Evolutionary conservation across 2,329 filamentous ascomycete species (phyloP).

Genomic region (Nectriaceae sp.): DNA sequence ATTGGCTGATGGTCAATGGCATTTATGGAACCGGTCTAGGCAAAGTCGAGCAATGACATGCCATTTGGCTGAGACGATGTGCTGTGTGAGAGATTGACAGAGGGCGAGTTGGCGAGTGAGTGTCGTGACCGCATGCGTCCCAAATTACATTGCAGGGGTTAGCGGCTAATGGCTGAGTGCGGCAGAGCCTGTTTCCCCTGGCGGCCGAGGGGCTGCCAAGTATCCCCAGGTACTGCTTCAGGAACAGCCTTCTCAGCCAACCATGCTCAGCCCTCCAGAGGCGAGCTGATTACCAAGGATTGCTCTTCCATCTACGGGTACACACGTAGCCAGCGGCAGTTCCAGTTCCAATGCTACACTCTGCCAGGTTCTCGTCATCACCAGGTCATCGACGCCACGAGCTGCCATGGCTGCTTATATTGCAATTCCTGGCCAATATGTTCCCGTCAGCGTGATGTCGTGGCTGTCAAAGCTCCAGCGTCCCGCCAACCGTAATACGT

Average conservation of each 20-base stretch:
- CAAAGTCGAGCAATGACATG: neutral
- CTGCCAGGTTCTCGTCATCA: neutral
- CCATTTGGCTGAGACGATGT: neutral
- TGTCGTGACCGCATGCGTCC: neutral
- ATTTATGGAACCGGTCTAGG: neutral
- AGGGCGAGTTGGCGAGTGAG: neutral
- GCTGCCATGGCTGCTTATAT: neutral
- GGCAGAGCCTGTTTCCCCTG: neutral
- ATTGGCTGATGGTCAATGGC: slow-evolving; percentile 9
- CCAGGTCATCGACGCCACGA: neutral
- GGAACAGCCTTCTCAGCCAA: too few relatives aligned
- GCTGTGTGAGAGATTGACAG: neutral
- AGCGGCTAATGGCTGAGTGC: neutral
- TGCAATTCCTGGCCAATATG: neutral
- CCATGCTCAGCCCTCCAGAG: too few relatives aligned
- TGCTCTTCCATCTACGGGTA: too few relatives aligned
- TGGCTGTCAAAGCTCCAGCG: neutral
- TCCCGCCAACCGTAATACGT: neutral
- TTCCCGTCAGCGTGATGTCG: neutral
- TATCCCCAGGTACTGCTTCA: neutral
- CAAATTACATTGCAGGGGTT: neutral
- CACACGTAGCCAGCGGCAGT: neutral
- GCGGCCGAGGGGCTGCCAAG: too few relatives aligned
- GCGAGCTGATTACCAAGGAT: too few relatives aligned
- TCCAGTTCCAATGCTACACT: neutral